Evolutionary conservation across 495 filamentous ascomycete genomes (phyloP), one percentile per base, ranked within the genome.

Genomic region (Aspergillus bridgeri): DNA sequence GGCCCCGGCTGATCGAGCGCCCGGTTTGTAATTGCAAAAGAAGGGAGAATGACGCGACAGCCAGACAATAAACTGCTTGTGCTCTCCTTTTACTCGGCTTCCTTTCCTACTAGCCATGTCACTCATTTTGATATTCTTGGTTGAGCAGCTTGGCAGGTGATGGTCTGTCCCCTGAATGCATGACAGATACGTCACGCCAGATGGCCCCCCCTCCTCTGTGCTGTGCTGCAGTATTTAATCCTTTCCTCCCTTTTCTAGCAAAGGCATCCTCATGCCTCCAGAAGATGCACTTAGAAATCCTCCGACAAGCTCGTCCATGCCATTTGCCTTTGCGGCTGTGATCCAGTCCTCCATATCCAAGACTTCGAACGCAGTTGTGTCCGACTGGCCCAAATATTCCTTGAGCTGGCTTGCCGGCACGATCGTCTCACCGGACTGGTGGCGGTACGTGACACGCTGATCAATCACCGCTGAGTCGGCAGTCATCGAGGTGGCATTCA

Each of bases 401-500:
- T 46, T 46, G 11, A 46, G 19, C 44, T 46, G 44, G 19, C 19
- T n/a, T 19, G 19, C 17, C 18, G 44, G 44, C 44, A 46, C 44
- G 19, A 46, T n/a, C 21, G 1, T n/a, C 44, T 46, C 44, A n/a
- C 44, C 44, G 19, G 11, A 19, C 44, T 46, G 44, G 44, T 46
- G 44, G 18, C 18, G 11, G 15, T 46, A 46, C 11, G 18, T 46
- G 44, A 46, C 44, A 46, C 44, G 44, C 19, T 46, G 6, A 2
- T n/a, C 18, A n/a, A 11, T 13, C 19, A 6, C 19, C 44, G 44
- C 44, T 46, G 44, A 8, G 18, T 46, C 6, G 11, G 44, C 44
- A 46, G 48, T 50, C n/a, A n/a, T 27, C 48, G 48, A 20, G 27
- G 27, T 50, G 48, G 25, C 48, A 4, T 27, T 50, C 48, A 21